phyloP scores from a whole-genome alignment of 345 rosid species.

The Populus simonii region DNA sequence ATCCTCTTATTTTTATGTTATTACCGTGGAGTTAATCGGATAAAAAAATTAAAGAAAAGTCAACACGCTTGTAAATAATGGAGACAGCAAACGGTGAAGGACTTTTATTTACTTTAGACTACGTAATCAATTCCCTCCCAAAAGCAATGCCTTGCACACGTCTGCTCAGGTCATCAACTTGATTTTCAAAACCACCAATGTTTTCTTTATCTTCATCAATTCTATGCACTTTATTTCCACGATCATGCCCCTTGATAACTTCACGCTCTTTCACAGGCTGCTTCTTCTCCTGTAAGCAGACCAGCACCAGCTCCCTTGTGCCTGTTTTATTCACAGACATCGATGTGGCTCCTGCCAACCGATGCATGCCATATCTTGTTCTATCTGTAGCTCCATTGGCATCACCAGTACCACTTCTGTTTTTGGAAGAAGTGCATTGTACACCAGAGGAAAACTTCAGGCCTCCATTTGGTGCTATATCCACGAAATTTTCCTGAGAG shows the following conservation, averaged over 20 bases:
- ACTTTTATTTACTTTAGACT: background rate
- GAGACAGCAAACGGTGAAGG: background rate
- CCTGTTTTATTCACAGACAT: background rate
- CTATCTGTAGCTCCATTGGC: constrained; percentile 12
- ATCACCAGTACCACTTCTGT: background rate
- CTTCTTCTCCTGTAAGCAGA: constrained; percentile 19
- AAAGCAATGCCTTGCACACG: constrained; percentile 26
- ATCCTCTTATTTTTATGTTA: background rate
- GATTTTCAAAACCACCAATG: constrained; percentile 14
- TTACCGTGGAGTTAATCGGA: background rate
- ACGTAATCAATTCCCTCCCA: background rate
- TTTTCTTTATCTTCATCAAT: constrained; percentile 26
- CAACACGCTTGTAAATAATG: background rate
- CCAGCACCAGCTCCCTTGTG: background rate
- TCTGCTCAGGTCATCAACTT: constrained; percentile 24
- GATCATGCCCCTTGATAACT: background rate
- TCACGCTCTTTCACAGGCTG: constrained; percentile 7
- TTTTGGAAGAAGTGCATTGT: constrained; percentile 9
- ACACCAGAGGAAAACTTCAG: constrained; percentile 22
- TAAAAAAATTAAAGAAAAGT: background rate
- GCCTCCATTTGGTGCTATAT: constrained; percentile 14
- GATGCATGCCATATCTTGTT: constrained; percentile 19
- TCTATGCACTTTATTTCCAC: background rate
- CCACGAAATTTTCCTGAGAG: constrained; percentile 22
- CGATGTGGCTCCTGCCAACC: background rate